These are phyloP conservation scores for Clavariopsis aquatica DNA, from an alignment of 495 filamentous ascomycete genomes.

Conservation along the genomic window DNA sequence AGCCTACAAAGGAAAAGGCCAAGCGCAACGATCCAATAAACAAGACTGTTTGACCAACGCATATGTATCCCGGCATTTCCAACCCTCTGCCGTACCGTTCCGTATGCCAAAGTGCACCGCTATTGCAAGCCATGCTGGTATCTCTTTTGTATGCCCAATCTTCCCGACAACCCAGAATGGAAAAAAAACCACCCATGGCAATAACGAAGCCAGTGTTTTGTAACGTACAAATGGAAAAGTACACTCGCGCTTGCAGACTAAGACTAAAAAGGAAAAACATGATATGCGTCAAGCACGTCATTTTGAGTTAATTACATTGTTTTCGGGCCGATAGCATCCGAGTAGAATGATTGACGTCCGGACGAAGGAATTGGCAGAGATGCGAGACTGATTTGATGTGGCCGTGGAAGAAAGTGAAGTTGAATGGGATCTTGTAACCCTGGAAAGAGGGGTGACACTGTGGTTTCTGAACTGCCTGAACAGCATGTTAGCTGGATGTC, in stretches of 20 bases:
- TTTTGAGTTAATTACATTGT: neutral
- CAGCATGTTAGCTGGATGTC: conserved; percentile 1
- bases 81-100: neutral
- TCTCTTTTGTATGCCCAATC: conserved; percentile 9
- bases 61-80: neutral
- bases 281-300: neutral
- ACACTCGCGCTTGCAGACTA: neutral
- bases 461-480: neutral
- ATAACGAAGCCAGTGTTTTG: neutral
- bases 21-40: neutral
- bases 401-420: neutral
- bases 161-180: neutral
- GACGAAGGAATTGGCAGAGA: conserved; percentile 11
- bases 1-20: neutral
- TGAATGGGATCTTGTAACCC: neutral
- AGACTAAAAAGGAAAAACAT: neutral
- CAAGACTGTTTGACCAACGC: neutral
- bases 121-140: neutral
- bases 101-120: neutral
- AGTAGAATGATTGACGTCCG: conserved; percentile 10
- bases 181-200: neutral
- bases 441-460: neutral
- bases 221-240: neutral
- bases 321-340: conserved; percentile 12
- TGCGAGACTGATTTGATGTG: neutral